Evolutionary conservation across 768 basidiomycete genomes (phyloP).

Genomic region (Amanita jacksonii): DNA sequence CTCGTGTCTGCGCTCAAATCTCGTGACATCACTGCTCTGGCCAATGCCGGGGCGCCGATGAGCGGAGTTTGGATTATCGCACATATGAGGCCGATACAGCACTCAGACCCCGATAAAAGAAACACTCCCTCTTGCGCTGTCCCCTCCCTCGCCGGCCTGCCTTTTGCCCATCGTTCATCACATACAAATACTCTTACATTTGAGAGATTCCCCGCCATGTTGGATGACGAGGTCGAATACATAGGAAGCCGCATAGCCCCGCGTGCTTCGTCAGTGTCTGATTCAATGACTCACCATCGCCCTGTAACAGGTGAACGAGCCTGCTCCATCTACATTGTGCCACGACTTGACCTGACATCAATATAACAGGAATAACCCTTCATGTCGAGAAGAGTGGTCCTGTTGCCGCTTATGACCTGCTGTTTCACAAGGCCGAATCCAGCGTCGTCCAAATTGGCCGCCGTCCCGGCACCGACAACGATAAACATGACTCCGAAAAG

Average conservation of each 20-base stretch:
- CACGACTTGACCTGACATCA: conserved; percentile 13
- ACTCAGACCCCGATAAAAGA: not conserved
- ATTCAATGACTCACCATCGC: conserved; percentile 20
- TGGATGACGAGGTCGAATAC: conserved; percentile 57
- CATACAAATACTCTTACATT: too few species aligned
- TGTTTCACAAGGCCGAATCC: conserved; percentile 42
- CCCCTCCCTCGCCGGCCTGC: not conserved
- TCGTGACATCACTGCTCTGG: conserved; percentile 1
- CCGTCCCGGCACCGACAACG: conserved; percentile 41
- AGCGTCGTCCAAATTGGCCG: conserved; percentile 58
- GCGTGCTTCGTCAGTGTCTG: conserved; percentile 13
- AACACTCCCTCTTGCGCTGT: not conserved
- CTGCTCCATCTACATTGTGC: conserved; percentile 14
- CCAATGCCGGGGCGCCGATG: not conserved
- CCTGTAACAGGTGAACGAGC: conserved; percentile 32
- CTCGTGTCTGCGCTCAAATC: not conserved
- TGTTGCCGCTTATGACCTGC: conserved; percentile 34
- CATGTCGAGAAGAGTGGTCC: conserved; percentile 45
- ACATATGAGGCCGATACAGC: conserved; percentile 1
- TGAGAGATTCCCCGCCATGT: conserved; percentile 15
- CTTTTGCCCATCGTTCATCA: too few species aligned
- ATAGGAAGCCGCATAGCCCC: conserved; percentile 34
- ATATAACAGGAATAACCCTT: conserved; percentile 47
- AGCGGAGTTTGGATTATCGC: conserved; percentile 5
- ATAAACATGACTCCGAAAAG: conserved; percentile 31